Conservation (phyloP, 495 filamentous ascomycete species). For the Talaromyces adpressus region DNA sequence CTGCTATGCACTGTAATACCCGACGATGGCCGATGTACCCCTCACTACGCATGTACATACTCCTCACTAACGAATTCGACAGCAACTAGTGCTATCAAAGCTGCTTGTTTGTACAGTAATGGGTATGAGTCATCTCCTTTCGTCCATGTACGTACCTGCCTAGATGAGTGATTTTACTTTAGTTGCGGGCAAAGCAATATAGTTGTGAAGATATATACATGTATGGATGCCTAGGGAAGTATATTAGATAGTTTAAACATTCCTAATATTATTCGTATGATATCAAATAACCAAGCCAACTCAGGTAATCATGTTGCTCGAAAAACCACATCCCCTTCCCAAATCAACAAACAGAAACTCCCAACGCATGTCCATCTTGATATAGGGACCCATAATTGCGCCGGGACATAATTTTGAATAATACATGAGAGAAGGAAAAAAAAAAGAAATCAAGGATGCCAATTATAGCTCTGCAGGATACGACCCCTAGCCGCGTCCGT, state of each 20-base stretch:
- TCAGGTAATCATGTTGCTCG: not conserved
- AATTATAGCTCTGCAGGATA: conserved; percentile 46
- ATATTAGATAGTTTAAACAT: not conserved
- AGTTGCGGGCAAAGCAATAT: not conserved
- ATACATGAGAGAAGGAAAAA: not conserved
- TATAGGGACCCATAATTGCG: conserved; percentile 1
- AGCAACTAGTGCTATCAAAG: not conserved
- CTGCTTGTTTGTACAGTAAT: not conserved
- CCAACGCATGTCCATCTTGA: not conserved
- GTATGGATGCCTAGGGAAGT: not conserved
- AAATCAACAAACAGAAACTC: not conserved
- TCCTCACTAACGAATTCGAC: not conserved
- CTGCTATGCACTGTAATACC: not conserved
- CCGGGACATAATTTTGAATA: not conserved
- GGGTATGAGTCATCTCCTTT: not conserved
- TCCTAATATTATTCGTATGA: not conserved
- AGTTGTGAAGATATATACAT: not conserved
- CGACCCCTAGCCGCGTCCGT: conserved; percentile 38
- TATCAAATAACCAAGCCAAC: not conserved
- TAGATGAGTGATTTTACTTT: not conserved
- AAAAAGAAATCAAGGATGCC: conserved; percentile 28
- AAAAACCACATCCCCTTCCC: not conserved
- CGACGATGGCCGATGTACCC: not conserved
- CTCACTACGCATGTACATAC: not conserved
- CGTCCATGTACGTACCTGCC: not conserved